A percentile compares a stretch with the other conserved stretches of the same genome.
These are phyloP conservation scores for Herpetospermum pedunculosum DNA, from an alignment of 306 rosid species.

Conservation along the genomic window DNA sequence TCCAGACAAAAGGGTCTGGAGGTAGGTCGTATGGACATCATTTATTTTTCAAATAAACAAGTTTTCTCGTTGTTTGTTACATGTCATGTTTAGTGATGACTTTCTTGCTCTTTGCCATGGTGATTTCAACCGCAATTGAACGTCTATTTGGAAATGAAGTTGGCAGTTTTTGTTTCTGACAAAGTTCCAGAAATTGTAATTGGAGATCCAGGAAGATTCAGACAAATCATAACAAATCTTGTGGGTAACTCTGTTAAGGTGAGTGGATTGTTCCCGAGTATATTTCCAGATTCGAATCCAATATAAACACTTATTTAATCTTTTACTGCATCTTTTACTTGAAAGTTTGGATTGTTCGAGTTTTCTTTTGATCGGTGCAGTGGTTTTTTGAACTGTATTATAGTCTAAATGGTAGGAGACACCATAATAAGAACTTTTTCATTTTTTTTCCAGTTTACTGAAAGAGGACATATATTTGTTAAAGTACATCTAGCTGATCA, in stretches of 20 bases:
- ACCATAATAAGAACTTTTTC: neutral
- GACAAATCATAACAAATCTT: conserved; percentile 91
- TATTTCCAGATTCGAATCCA: neutral
- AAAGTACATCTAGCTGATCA: conserved; percentile 69
- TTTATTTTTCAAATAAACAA: neutral
- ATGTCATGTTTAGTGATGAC: neutral
- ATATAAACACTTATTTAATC: neutral
- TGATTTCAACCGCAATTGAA: neutral
- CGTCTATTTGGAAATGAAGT: conserved; percentile 32
- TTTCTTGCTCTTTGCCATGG: neutral
- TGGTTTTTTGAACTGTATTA: neutral
- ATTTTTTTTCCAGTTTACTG: conserved; percentile 57
- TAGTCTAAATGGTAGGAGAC: neutral
- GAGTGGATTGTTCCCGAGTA: conserved; percentile 18
- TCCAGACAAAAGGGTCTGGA: conserved; percentile 86
- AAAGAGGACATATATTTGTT: conserved; percentile 86
- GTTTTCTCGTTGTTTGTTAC: neutral
- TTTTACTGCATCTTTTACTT: neutral
- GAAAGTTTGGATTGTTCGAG: neutral
- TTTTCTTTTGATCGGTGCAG: neutral
- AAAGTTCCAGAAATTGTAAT: conserved; percentile 78
- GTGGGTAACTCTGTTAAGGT: conserved; percentile 97
- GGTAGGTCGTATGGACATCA: conserved; percentile 31
- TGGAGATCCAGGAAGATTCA: conserved; percentile 97
- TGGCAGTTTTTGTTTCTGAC: conserved; percentile 93